Evolutionary conservation across 371 early-diverging fungal species (phyloP), one percentile per base, ranked within the genome.

Genomic region (Basidiobolus meristosporus): DNA sequence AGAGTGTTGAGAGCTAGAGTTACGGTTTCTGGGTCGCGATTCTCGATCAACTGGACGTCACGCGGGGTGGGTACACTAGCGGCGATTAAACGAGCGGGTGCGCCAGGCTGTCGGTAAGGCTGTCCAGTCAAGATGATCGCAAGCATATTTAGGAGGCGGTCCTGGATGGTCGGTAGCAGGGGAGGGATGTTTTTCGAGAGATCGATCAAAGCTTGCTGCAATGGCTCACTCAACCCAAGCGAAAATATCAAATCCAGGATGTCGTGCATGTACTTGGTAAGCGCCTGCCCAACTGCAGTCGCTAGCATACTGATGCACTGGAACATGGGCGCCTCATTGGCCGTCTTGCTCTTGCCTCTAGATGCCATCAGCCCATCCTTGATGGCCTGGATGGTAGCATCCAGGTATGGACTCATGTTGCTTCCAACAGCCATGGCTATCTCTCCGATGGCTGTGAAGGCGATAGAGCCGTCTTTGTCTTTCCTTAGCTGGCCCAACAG

Each of bases 231-330:
- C 23, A 95, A 59, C 11, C 92, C 93, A 16, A 73, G 65, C 1
- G 75, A 67, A 50, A 97, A 90, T 82, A 97, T 91, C 36, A 82
- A 60, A 46, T 90, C 91, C 42, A 93, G 53, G 4, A 93, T 50
- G 28, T 88, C 90, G 43, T 81, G 82, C 57, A 91, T 65, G 49
- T 90, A 67, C 47, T 75, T 80, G 1, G 81, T 83, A 39, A 93
- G 59, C 1, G 79, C 80, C 28, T 82, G 89, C 12, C 92, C 93
- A 34, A 95, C 81, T 3, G 93, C 88, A 2, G 60, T 63, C 2
- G 93, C 89, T 31, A 95, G 63, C 73, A 78, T 79, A 29, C 82
- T 74, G 39, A 92, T 77, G 47, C 92, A 90, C 44, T 73, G 60
- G 47, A 89, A 88, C 0, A 82, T 65, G 3, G 84, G 70, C 2